Evolutionary conservation across 257 asterid genomes (phyloP).

Genomic region (Penstemon eatonii): DNA sequence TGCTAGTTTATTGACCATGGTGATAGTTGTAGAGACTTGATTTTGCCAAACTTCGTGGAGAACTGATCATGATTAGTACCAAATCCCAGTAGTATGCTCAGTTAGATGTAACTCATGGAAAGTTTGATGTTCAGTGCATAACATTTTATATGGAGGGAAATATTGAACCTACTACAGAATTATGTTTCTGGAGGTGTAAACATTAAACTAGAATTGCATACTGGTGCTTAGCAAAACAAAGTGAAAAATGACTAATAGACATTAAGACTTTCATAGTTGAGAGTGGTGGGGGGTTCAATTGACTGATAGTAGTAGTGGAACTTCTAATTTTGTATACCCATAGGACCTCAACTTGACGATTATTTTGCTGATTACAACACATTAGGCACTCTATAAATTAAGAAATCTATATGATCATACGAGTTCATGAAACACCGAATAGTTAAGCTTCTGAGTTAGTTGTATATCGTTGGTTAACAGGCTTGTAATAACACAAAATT

Average conservation of each 20-base stretch:
- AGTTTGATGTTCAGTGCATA: neutral
- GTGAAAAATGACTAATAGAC: neutral
- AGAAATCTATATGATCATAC: no score
- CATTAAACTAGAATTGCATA: neutral
- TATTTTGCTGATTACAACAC: no score
- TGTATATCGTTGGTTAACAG: no score
- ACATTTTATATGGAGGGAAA: neutral
- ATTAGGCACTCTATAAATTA: no score
- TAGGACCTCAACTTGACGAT: neutral
- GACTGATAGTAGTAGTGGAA: no score
- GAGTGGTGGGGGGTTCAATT: no score
- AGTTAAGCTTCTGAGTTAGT: no score
- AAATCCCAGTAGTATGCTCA: neutral
- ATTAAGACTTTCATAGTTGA: neutral
- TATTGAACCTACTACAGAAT: neutral
- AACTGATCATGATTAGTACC: neutral
- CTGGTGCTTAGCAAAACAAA: conserved; percentile 6
- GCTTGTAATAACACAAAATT: no score
- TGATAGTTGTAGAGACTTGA: neutral
- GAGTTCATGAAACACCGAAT: no score
- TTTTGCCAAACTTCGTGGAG: neutral
- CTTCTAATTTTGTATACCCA: no score
- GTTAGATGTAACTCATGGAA: neutral
- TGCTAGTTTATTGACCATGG: neutral
- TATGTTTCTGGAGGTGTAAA: neutral